A percentile compares a stretch with the other conserved stretches of the same genome.
Evolutionary conservation across 306 rosid species (phyloP).

Genomic region (Mimosa pudica): DNA sequence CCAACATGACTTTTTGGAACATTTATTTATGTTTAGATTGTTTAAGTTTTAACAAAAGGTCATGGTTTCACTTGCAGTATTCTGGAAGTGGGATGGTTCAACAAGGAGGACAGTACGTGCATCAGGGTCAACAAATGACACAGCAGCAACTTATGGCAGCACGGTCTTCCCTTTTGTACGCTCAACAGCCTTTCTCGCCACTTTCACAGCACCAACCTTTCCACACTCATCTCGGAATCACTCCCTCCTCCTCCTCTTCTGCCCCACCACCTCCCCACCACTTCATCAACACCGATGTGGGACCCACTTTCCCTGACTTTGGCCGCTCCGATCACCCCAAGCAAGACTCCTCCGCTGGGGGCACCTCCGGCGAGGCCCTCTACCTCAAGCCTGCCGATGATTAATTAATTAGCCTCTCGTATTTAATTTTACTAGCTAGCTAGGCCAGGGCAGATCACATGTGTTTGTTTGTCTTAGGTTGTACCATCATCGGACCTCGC

Average conservation of each 20-base stretch:
- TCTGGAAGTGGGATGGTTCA: constrained; percentile 72
- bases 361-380: constrained; percentile 73
- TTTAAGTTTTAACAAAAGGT: no score
- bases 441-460: no score
- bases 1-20: no score
- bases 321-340: constrained; percentile 63
- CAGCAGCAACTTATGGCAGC: constrained; percentile 82
- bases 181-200: constrained; percentile 76
- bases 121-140: constrained; percentile 75
- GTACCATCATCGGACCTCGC: neutral
- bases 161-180: constrained; percentile 83
- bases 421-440: no score
- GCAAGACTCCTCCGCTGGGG: constrained; percentile 72
- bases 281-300: constrained; percentile 82
- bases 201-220: constrained; percentile 80
- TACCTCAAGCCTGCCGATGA: constrained; percentile 72
- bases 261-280: constrained; percentile 42
- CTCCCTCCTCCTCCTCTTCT: constrained; percentile 17
- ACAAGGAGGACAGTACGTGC: constrained; percentile 90
- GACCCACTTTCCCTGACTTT: constrained; percentile 71
- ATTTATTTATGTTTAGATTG: no score
- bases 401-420: constrained; percentile 31
- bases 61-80: constrained; percentile 59
- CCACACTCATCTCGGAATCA: constrained; percentile 72
- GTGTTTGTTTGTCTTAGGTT: constrained; percentile 22